Evolutionary conservation across 352 stramenopile species (phyloP).

Genomic region (Sclerospora graminicola): DNA sequence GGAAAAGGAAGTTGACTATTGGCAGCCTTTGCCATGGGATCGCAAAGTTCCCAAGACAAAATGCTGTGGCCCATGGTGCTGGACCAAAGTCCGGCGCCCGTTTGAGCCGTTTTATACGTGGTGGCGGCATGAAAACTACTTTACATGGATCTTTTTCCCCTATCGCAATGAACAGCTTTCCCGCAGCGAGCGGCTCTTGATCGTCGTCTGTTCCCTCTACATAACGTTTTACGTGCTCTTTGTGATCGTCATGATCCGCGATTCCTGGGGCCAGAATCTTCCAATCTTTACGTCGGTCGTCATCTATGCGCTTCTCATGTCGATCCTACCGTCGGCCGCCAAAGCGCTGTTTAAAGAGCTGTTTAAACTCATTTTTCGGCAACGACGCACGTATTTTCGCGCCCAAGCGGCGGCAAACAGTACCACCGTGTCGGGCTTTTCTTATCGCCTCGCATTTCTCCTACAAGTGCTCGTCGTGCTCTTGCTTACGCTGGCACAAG

Average conservation of each 20-base stretch:
- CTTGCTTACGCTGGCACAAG: slow-evolving; percentile 41
- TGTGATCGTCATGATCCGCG: slow-evolving; percentile 51
- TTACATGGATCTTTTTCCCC: slow-evolving; percentile 63
- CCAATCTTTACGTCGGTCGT: slow-evolving; percentile 32
- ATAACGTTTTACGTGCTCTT: slow-evolving; percentile 73
- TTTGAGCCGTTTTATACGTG: slow-evolving; percentile 67
- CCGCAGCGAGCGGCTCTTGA: slow-evolving; percentile 42
- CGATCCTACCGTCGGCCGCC: slow-evolving; percentile 38
- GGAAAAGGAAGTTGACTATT: slow-evolving; percentile 62
- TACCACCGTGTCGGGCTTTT: slow-evolving; percentile 16
- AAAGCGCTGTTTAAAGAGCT: slow-evolving; percentile 71
- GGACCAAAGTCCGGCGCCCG: slow-evolving; percentile 47
- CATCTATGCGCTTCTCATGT: slow-evolving; percentile 40
- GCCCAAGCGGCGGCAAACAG: slow-evolving; percentile 18
- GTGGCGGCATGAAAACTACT: slow-evolving; percentile 75
- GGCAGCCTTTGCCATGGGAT: slow-evolving; percentile 63
- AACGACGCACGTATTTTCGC: slow-evolving; percentile 58
- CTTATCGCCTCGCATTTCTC: slow-evolving; percentile 47
- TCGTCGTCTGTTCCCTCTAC: slow-evolving; percentile 62
- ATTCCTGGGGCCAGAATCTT: slow-evolving; percentile 24
- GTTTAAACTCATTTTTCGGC: slow-evolving; percentile 70
- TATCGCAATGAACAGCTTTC: slow-evolving; percentile 58
- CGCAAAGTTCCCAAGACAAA: slow-evolving; percentile 67
- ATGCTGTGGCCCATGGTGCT: slow-evolving; percentile 60
- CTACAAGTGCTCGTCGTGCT: slow-evolving; percentile 40